Percentiles rank a stretch among this genome's conserved stretches.
Evolutionary conservation across 345 rosid species (phyloP).

Genomic region (Bruguiera parviflora): DNA sequence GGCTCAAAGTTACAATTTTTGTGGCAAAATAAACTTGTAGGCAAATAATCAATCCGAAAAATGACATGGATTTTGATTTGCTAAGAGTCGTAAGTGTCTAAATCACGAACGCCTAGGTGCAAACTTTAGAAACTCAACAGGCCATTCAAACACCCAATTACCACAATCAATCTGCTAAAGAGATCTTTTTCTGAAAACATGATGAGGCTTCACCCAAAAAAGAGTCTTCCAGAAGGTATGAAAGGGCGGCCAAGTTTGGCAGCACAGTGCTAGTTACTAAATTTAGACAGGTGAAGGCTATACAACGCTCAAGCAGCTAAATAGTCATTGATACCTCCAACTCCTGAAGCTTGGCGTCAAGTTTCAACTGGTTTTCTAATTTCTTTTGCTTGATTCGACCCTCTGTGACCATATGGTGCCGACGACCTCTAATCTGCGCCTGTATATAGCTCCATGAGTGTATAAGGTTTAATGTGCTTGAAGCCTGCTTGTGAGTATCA

Average conservation of each 20-base stretch:
- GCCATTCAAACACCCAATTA: too few species aligned
- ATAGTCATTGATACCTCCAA: constrained; percentile 42
- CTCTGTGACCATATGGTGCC: constrained; percentile 69
- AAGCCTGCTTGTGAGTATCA: constrained; percentile 51
- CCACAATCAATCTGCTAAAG: neutral
- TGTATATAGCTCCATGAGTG: constrained; percentile 82
- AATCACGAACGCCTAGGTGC: too few species aligned
- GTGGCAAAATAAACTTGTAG: too few species aligned
- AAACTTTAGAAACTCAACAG: too few species aligned
- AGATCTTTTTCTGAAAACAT: neutral
- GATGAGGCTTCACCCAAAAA: neutral
- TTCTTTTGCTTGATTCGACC: constrained; percentile 63
- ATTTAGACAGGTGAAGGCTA: neutral
- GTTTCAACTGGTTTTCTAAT: constrained; percentile 63
- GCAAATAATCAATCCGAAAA: too few species aligned
- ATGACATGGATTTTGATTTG: too few species aligned
- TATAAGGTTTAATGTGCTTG: constrained; percentile 44
- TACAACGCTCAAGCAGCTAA: neutral
- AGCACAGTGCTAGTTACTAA: neutral
- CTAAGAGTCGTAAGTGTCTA: too few species aligned
- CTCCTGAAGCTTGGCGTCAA: constrained; percentile 66
- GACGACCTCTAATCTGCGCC: constrained; percentile 52
- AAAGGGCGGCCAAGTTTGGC: neutral
- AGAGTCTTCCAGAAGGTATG: neutral
- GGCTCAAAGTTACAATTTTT: too few species aligned